Base-by-base conservation (phyloP, 306 rosid species). In the Castanospermum australe region DNA sequence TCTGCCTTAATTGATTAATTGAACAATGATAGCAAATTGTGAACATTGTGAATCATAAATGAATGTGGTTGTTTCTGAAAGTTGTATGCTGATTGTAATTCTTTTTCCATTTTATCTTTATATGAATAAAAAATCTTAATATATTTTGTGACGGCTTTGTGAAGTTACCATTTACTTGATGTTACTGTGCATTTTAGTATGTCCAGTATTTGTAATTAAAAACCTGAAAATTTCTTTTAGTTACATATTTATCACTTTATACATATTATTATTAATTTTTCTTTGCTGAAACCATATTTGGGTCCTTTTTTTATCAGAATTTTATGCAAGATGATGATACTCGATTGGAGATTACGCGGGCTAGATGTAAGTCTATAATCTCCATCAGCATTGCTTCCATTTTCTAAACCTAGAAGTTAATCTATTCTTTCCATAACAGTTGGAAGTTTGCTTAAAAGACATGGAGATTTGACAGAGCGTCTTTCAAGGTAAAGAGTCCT, bases 381-480 rank as follows among this genome's bases (percentile, higher is more conserved):
- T 55, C 30, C 51, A 56, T 52, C 18, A 17, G 6, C 17, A 1
- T 50, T 71, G 4, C 42, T 50, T 67, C 35, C 47, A 30, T 66
- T 81, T 75, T 66, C 61, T 22, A n/a, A 50, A 50, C 22, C 15
- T 66, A 28, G 79, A 77, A 44, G 51, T 41, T 56, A 51, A 84
- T 81, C 72, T 79, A n/a, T 84, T 78, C 13, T 82, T 71, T 82
- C 0, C 71, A 24, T 87, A 60, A 59, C 90, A 93, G 98, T 90
- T 85, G 85, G 89, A 50, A 84, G 89, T 86, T 83, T 87, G 84
- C 90, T 90, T 75, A 96, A 91, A 86, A 84, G 94, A 79, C 99
- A 96, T 66, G 89, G 90, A 8, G 92, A 90, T 50, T 86, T 96
- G 85, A 67, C 92, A 0, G 96, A 96, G 85, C 99, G 96, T 50